phyloP scores from a whole-genome alignment of 2,329 filamentous ascomycete species.

The Ophiostoma australiae region DNA sequence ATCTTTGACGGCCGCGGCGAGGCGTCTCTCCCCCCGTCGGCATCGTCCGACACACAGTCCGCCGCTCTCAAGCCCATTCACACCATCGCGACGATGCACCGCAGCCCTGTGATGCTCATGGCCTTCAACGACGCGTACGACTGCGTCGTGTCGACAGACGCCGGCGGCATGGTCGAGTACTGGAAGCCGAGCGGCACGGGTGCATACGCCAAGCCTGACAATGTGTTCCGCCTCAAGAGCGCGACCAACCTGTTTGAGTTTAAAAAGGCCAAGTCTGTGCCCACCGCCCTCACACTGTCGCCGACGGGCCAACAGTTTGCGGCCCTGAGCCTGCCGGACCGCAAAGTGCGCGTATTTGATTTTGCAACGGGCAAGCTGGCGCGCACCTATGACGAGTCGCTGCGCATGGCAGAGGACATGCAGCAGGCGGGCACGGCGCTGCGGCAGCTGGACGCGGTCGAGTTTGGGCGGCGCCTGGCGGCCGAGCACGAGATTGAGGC shows the following conservation, averaged over 20 bases:
- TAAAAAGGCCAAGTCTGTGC: conserved; percentile 86
- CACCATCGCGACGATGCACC: conserved; percentile 72
- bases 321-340: conserved; percentile 85
- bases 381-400: conserved; percentile 90
- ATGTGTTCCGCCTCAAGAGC: conserved; percentile 89
- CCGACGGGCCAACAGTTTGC: conserved; percentile 82
- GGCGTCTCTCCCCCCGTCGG: conserved; percentile 41
- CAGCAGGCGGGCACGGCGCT: conserved; percentile 85
- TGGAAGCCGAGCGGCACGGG: conserved; percentile 69
- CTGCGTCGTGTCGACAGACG: conserved; percentile 85
- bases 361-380: conserved; percentile 84
- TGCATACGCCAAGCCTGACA: conserved; percentile 79
- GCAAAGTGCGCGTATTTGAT: conserved; percentile 89
- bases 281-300: conserved; percentile 76
- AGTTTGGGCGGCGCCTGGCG: conserved; percentile 83
- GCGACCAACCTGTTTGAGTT: conserved; percentile 94
- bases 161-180: conserved; percentile 92
- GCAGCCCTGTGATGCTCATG: conserved; percentile 75
- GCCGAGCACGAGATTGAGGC: conserved; percentile 77
- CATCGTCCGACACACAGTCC: not conserved
- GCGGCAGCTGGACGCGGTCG: conserved; percentile 78
- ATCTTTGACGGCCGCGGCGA: conserved; percentile 91
- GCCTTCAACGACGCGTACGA: conserved; percentile 83
- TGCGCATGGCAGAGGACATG: conserved; percentile 86
- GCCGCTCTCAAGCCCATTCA: conserved; percentile 60